phyloP scores from a whole-genome alignment of 1,284 basidiomycete genomes.

The Wolfiporia cocos region DNA sequence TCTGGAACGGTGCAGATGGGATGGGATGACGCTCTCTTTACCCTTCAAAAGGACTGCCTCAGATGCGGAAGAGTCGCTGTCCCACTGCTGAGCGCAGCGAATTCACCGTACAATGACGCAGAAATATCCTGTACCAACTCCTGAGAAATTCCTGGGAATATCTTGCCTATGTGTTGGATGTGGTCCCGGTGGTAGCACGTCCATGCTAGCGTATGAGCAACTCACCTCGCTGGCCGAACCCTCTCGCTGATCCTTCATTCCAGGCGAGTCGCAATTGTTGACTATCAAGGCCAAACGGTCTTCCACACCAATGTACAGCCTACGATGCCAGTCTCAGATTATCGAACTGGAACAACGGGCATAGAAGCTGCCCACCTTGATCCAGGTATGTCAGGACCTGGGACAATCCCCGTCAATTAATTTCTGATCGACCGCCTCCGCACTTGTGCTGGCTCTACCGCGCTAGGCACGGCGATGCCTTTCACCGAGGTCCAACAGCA shows the following conservation, averaged over 20 bases:
- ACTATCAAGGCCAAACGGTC: slow-evolving; percentile 52
- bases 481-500: slow-evolving; percentile 60
- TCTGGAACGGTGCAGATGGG: too few relatives aligned
- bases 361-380: slow-evolving; percentile 50
- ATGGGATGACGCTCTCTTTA: too few relatives aligned
- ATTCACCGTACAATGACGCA: slow-evolving; percentile 21
- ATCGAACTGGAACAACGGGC: slow-evolving; percentile 66
- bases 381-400: slow-evolving; percentile 13
- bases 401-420: too few relatives aligned
- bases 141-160: slow-evolving; percentile 46
- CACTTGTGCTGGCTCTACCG: too few relatives aligned
- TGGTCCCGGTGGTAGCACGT: slow-evolving; percentile 68
- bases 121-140: slow-evolving; percentile 27
- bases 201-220: slow-evolving; percentile 75
- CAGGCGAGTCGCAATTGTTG: slow-evolving; percentile 58
- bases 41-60: too few relatives aligned
- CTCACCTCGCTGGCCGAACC: too few relatives aligned
- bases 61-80: too few relatives aligned
- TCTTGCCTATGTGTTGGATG: slow-evolving; percentile 66
- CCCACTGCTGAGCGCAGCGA: too few relatives aligned
- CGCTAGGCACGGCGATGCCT: too few relatives aligned
- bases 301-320: slow-evolving; percentile 62
- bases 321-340: slow-evolving; percentile 68
- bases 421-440: too few relatives aligned
- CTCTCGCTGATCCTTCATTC: slow-evolving; percentile 15